These are phyloP conservation scores for Clitopilus passeckerianus DNA, from an alignment of 768 basidiomycete species.

Conservation along the genomic window DNA sequence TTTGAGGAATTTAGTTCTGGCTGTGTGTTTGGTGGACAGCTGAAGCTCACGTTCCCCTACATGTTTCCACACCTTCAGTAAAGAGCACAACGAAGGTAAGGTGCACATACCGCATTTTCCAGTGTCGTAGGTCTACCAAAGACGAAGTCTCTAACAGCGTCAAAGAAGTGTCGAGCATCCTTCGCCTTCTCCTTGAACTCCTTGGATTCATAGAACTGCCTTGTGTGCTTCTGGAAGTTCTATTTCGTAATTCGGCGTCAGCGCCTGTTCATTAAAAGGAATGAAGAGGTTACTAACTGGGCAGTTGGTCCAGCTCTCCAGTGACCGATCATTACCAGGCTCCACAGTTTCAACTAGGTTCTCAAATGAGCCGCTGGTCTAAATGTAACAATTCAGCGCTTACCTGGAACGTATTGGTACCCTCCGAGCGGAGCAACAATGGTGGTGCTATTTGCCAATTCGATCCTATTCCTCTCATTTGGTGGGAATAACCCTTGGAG, in stretches of 20 bases:
- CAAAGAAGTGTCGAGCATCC: constrained; percentile 63
- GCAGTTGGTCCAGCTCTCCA: constrained; percentile 74
- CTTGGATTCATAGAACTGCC: constrained; percentile 52
- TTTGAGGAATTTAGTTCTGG: background rate
- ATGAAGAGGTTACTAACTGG: constrained; percentile 14
- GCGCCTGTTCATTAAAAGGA: too few species aligned
- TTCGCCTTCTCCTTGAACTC: constrained; percentile 61
- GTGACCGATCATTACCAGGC: constrained; percentile 73
- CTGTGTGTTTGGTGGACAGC: background rate
- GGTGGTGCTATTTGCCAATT: constrained; percentile 72
- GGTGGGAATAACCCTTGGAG: constrained; percentile 87
- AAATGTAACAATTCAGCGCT: constrained; percentile 8
- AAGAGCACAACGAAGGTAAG: too few species aligned
- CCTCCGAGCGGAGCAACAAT: constrained; percentile 75
- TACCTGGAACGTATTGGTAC: constrained; percentile 82
- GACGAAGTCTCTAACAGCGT: constrained; percentile 60
- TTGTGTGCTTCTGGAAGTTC: constrained; percentile 60
- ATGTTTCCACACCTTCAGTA: background rate
- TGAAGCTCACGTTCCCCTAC: constrained; percentile 67
- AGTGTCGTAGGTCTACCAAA: constrained; percentile 63
- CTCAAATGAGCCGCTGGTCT: background rate
- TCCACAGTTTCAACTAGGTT: constrained; percentile 74
- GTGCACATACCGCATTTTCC: constrained; percentile 58
- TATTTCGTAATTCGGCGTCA: background rate
- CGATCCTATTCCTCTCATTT: constrained; percentile 61